Evolutionary conservation across 257 asterid species (phyloP).

Genomic region (Gentiana straminea): DNA sequence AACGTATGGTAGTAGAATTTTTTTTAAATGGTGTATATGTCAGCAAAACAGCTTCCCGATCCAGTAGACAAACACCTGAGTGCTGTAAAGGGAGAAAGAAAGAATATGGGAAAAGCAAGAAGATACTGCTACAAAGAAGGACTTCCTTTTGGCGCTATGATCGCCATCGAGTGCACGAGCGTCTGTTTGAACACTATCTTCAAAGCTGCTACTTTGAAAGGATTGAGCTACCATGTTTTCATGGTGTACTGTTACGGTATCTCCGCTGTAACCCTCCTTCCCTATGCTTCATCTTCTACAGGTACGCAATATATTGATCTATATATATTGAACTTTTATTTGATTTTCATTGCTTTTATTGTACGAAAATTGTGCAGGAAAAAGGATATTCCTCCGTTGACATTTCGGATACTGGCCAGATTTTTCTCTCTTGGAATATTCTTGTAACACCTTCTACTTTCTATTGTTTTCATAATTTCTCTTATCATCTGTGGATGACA

Average conservation of each 20-base stretch:
- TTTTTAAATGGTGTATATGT: too few species aligned
- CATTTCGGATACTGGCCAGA: neutral
- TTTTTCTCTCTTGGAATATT: constrained; percentile 9
- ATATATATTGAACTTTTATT: too few species aligned
- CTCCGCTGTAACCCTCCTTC: constrained; percentile 8
- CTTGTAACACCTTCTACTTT: constrained; percentile 6
- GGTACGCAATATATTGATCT: neutral
- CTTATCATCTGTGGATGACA: neutral
- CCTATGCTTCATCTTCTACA: constrained; percentile 6
- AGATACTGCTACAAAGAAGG: neutral
- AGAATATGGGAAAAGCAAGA: neutral
- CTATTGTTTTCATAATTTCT: neutral
- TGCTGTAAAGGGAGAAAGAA: neutral
- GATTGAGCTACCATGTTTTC: neutral
- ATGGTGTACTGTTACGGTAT: constrained; percentile 6
- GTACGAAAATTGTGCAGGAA: neutral
- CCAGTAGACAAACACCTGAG: too few species aligned
- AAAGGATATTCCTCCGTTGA: too few species aligned
- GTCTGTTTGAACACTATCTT: neutral
- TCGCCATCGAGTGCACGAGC: constrained; percentile 5
- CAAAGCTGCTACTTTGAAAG: too few species aligned
- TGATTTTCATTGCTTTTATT: too few species aligned
- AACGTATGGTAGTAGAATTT: too few species aligned
- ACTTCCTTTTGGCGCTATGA: constrained; percentile 13
- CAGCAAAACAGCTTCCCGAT: too few species aligned